phyloP scores from a whole-genome alignment of 2,329 filamentous ascomycete genomes.

The Taxawa tesnikishii region DNA sequence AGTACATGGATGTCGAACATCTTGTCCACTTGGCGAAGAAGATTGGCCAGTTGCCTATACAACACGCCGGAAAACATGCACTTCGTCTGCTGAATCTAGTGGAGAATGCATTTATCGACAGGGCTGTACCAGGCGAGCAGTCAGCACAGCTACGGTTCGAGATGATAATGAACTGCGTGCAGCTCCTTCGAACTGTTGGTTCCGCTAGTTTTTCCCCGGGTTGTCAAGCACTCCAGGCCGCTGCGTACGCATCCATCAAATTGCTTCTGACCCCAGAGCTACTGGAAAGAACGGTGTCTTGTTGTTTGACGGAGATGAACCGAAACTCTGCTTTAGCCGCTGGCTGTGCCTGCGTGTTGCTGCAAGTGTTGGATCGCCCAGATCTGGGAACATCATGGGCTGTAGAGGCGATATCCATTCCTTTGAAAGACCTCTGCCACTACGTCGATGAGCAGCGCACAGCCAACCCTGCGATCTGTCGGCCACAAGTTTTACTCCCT shows the following conservation, averaged over 20 bases:
- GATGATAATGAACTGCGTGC: no score
- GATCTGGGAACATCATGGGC: no score
- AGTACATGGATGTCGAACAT: conserved; percentile 27
- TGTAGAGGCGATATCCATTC: neutral
- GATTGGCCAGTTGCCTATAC: conserved; percentile 11
- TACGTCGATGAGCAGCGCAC: neutral
- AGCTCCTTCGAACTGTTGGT: no score
- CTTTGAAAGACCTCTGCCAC: neutral
- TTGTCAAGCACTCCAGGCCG: no score
- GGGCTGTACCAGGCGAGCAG: neutral
- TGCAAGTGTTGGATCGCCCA: no score
- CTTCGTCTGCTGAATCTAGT: neutral
- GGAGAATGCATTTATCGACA: neutral
- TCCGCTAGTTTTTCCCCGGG: no score
- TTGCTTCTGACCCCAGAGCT: neutral
- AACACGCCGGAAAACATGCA: neutral
- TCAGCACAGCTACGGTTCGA: neutral
- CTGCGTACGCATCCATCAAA: no score
- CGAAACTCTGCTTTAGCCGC: neutral
- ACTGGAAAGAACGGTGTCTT: no score
- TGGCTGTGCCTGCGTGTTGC: neutral
- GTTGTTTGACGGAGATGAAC: neutral
- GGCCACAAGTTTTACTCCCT: neutral
- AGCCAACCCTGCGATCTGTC: neutral
- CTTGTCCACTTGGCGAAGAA: conserved; percentile 61